Conservation (phyloP, 139 green algal genomes). For the Deuterostichococcus epilithicus region DNA sequence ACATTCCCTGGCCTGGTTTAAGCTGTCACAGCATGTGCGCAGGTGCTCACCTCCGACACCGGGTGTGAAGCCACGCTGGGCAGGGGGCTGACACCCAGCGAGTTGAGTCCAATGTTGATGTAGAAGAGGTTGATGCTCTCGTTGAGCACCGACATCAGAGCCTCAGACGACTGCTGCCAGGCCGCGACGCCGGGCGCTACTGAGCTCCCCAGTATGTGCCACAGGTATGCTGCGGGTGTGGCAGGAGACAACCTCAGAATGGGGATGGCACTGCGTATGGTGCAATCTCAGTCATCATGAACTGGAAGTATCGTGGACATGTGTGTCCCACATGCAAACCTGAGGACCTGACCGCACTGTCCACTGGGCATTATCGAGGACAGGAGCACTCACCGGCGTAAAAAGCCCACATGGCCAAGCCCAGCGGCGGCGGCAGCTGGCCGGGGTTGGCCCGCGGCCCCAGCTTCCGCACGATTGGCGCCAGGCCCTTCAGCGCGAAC, state of each 20-base stretch:
- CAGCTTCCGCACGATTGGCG: slow-evolving; percentile 52
- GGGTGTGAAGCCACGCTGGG: slow-evolving; percentile 35
- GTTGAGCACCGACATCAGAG: slow-evolving; percentile 47
- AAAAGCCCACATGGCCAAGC: slow-evolving; percentile 50
- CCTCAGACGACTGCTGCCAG: slow-evolving; percentile 32
- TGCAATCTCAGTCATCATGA: too few species aligned
- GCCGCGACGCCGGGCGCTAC: slow-evolving; percentile 49
- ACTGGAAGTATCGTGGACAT: too few species aligned
- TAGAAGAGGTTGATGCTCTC: slow-evolving; percentile 87
- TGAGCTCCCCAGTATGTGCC: slow-evolving; percentile 49
- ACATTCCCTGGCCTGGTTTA: not conserved
- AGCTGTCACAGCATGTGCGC: not conserved
- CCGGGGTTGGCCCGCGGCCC: slow-evolving; percentile 52
- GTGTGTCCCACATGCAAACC: too few species aligned
- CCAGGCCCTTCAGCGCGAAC: slow-evolving; percentile 35
- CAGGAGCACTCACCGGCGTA: slow-evolving; percentile 56
- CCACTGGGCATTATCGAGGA: too few species aligned
- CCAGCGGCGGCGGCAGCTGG: slow-evolving; percentile 46
- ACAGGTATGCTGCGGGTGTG: slow-evolving; percentile 56
- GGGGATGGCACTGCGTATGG: too few species aligned
- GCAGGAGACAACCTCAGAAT: not conserved
- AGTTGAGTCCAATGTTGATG: slow-evolving; percentile 60
- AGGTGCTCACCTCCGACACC: not conserved
- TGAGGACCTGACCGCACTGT: not conserved
- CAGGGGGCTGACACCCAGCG: slow-evolving; percentile 41